phyloP scores from a whole-genome alignment of 768 basidiomycete species.

The Kwoniella dejecticola region DNA sequence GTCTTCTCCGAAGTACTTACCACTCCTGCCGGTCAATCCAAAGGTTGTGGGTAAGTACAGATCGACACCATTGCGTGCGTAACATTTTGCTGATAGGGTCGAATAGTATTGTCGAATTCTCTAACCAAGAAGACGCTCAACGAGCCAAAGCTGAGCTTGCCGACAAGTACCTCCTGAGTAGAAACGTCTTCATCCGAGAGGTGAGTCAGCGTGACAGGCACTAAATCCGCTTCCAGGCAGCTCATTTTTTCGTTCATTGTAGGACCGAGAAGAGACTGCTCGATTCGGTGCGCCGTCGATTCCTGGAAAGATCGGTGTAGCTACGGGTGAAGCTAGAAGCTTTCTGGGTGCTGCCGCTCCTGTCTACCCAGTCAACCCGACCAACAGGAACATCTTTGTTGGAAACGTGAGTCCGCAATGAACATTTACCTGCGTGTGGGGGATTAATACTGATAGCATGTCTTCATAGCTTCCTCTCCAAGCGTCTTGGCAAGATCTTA shows the following conservation, averaged over 20 bases:
- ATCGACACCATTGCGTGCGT: too few species aligned
- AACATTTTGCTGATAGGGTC: too few species aligned
- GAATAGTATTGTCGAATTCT: constrained; percentile 96
- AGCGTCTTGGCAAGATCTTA: constrained; percentile 98
- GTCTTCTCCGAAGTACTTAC: constrained; percentile 99
- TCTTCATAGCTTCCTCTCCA: constrained; percentile 82
- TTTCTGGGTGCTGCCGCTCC: constrained; percentile 34
- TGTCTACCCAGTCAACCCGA: constrained; percentile 11
- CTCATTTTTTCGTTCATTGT: not conserved
- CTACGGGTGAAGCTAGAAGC: constrained; percentile 69
- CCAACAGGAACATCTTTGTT: constrained; percentile 78
- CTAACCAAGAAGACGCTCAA: constrained; percentile 83
- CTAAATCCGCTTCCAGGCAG: not conserved
- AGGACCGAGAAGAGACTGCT: constrained; percentile 97
- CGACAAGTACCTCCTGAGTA: constrained; percentile 84
- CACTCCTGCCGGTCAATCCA: constrained; percentile 93
- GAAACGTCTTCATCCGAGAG: constrained; percentile 95
- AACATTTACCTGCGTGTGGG: too few species aligned
- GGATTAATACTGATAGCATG: too few species aligned
- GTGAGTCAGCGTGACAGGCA: too few species aligned
- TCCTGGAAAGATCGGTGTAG: constrained; percentile 93
- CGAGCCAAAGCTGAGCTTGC: constrained; percentile 86
- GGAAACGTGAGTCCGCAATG: constrained; percentile 68
- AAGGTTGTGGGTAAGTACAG: constrained; percentile 91
- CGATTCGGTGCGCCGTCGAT: constrained; percentile 94